Evolutionary conservation across 768 basidiomycete species (phyloP), one percentile per base, ranked within the genome.

Genomic region (Russula compacta): DNA sequence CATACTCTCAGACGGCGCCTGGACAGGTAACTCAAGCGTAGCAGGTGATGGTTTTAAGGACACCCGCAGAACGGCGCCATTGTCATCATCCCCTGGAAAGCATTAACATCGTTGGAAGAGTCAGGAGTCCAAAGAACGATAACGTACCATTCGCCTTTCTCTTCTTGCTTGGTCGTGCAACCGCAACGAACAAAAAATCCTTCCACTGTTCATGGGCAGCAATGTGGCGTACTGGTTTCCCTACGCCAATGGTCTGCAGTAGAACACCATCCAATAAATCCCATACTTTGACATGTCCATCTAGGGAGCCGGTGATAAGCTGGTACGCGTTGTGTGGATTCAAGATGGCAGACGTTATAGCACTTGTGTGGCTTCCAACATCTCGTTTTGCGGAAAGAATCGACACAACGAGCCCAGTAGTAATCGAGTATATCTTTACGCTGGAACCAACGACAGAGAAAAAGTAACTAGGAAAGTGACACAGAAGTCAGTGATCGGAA

Each of bases 251-350:
- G 2, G 86, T 89, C 62, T 85, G 83, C 61, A 98, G 75, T 11
- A 97, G 74, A 8, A 79, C 76, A 6, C 86, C 93, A 60, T 97
- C 94, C 40, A 95, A 75, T 72, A 89, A 95, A 74, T 98, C 93
- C 97, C 97, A 99, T 29, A 97, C 75, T 70, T 89, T 83, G 64
- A 98, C 73, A 39, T 79, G 80, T n/a, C 94, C 95, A 66, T 93
- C 88, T 61, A 85, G 68, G 8, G 91, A 90, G 51, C 84, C 86
- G 11, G 92, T 92, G 65, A 98, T 83, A 64, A 99, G 73, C 71
- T 98, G 97, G 65, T 92, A 89, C 29, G 84, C 78, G 73, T 97
- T 98, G 64, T 85, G 80, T 14, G 97, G 93, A 70, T 84, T 88
- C 58, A 98, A 73, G 43, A 85, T 75, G 43, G 86, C 82, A 43